Evolutionary conservation across 441 rosid genomes (phyloP).

Genomic region (Rhodomyrtus psidioides): DNA sequence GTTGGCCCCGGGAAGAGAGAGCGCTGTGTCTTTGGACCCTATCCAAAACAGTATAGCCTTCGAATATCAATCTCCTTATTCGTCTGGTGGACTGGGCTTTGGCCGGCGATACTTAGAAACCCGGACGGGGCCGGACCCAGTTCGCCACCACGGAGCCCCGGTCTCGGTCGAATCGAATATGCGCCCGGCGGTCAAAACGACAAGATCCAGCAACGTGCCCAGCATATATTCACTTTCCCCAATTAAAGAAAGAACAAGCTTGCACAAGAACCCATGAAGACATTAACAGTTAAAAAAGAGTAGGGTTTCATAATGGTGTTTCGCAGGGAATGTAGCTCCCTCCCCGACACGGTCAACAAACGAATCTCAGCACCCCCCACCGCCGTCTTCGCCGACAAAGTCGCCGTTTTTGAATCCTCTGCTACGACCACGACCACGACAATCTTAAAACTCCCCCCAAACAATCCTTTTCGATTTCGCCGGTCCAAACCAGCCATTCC

Average conservation of each 20-base stretch:
- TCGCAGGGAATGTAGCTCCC: not conserved
- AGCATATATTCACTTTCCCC: not conserved
- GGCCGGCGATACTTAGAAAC: too few species aligned
- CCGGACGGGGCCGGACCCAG: not conserved
- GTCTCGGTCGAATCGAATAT: not conserved
- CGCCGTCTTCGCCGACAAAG: not conserved
- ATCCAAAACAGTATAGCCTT: too few species aligned
- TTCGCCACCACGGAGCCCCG: not conserved
- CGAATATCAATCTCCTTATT: not conserved
- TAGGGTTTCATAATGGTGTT: not conserved
- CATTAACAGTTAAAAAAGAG: not conserved
- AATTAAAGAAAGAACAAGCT: not conserved
- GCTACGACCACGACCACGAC: not conserved
- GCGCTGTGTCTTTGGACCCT: not conserved
- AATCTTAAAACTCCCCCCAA: not conserved
- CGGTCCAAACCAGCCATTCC: not conserved
- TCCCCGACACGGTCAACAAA: not conserved
- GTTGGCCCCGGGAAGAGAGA: not conserved
- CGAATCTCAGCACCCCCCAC: not conserved
- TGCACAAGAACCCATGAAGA: not conserved
- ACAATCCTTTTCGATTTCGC: not conserved
- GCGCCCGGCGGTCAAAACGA: not conserved
- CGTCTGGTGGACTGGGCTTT: not conserved
- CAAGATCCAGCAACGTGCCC: not conserved
- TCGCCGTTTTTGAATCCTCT: not conserved